A percentile compares a stretch with the other conserved stretches of the same genome.
These are phyloP conservation scores for Flaveria robusta DNA, from an alignment of 129 eudicot genomes.

Conservation along the genomic window DNA sequence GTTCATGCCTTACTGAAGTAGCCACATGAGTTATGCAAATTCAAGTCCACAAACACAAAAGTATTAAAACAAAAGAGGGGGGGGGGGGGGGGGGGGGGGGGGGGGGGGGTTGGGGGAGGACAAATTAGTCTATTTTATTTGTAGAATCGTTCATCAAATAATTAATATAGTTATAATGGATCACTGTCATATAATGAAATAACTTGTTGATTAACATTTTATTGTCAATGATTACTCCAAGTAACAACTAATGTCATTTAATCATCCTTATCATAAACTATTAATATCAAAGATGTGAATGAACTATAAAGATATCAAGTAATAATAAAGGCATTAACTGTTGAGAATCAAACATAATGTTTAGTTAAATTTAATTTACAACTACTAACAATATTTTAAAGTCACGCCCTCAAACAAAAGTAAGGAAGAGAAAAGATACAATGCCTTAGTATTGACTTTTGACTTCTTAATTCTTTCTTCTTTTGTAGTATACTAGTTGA, in stretches of 20 bases:
- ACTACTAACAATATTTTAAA: too few relatives aligned
- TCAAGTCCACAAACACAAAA: background rate
- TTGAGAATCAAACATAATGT: background rate
- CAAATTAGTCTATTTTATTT: background rate
- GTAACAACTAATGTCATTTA: background rate
- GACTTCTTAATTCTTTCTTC: background rate
- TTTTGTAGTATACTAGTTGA: background rate
- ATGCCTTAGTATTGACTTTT: background rate
- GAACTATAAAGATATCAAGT: background rate
- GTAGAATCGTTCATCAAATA: conserved; percentile 5
- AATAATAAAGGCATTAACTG: background rate
- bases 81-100: background rate
- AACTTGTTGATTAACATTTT: background rate
- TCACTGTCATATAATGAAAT: background rate
- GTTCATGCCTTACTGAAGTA: background rate
- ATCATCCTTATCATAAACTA: background rate
- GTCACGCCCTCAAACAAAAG: too few relatives aligned
- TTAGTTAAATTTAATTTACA: background rate
- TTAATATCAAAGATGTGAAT: background rate
- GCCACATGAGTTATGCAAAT: background rate
- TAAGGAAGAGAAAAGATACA: too few relatives aligned
- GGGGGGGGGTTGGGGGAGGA: background rate
- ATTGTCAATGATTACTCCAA: background rate
- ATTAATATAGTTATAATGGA: background rate
- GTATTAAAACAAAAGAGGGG: background rate